A percentile compares a stretch with the other conserved stretches of the same genome.
phyloP scores from a whole-genome alignment of 1,139 yeast genomes.

The Hyphopichia fennica region DNA sequence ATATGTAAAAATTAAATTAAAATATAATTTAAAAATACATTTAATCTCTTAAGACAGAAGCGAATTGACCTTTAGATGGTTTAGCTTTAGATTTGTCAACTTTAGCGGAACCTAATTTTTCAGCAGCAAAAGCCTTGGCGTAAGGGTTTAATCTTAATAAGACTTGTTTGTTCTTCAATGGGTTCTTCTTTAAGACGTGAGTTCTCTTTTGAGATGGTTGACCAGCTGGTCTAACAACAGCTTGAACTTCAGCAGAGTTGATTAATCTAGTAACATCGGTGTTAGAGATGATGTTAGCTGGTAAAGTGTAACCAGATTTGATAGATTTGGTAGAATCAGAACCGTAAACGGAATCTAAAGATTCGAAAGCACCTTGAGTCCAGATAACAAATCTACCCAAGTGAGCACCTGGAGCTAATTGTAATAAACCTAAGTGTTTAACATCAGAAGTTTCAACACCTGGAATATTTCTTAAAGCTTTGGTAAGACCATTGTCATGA shows the following conservation, averaged over 20 bases:
- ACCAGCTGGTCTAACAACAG: constrained; percentile 96
- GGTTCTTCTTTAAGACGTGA: constrained; percentile 98
- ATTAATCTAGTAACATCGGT: constrained; percentile 95
- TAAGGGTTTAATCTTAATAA: constrained; percentile 98
- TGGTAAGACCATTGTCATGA: constrained; percentile 95
- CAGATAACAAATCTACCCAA: constrained; percentile 99
- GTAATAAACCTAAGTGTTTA: constrained; percentile 90
- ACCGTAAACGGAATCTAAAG: constrained; percentile 97
- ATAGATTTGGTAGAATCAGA: constrained; percentile 81
- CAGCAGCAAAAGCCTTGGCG: constrained; percentile 95
- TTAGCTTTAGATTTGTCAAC: constrained; percentile 60
- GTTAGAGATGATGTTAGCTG: constrained; percentile 92
- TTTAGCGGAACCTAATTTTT: constrained; percentile 87
- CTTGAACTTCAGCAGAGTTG: constrained; percentile 99
- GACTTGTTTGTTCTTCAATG: constrained; percentile 99
- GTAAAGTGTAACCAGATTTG: constrained; percentile 90
- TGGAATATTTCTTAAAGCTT: constrained; percentile 99
- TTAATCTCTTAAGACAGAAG: constrained; percentile 61
- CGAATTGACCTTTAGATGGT: constrained; percentile 75
- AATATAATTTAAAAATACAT: constrained; percentile 5
- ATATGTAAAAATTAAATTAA: neutral
- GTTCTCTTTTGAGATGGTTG: constrained; percentile 91
- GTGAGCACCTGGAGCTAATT: constrained; percentile 99
- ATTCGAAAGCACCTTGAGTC: constrained; percentile 98
- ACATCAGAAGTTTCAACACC: constrained; percentile 99